Base-by-base conservation (phyloP, 2,329 filamentous ascomycete genomes). In the Hypoxylon sp. region DNA sequence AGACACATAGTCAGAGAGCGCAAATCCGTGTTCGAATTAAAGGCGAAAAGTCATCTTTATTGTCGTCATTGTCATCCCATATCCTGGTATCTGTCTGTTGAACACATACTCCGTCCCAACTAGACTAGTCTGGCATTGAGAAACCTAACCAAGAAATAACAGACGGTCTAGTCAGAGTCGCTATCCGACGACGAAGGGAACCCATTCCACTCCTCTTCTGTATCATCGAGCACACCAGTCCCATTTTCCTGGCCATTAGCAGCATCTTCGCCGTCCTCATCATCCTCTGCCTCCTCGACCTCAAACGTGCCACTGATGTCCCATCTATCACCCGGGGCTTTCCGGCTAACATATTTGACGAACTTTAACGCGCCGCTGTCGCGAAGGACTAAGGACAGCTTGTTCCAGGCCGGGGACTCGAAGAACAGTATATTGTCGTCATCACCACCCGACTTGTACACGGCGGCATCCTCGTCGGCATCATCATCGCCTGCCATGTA, bases 401-500 rank as follows among this genome's bases (percentile, higher is more conserved):
- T 93, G 80, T 98, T 98, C 96, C 96, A 99, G 14, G 87, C 80
- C 1, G 87, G 85, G 8, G 85, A 84, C 79, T 89, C 87, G 83
- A 87, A 88, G 80, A 89, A 89, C 51, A 90, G 82, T 70, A 89
- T 88, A 78, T 89, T 89, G 81, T 90, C 87, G 52, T 97, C 94
- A 59, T 97, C 95, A 44, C 89, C 86, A 57, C 87, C 86, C 0
- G 92, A 87, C 79, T 91, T 91, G 85, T 99, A 99, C 54, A 99
- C 87, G 8, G 96, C 96, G 0, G 95, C 94, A 79, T 97, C 93
- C 10, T 85, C 86, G 22, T 89, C 87, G 61, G 85, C 83, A 44
- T 91, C 91, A 42, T 94, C 92, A 54, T 94, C 92, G 58, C 91
- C 93, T 0, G 94, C 94, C 94, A 98, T 97, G 85, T 97, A 98